Evolutionary conservation across 2,329 filamentous ascomycete species (phyloP).

Genomic region (Botrytis squamosa): DNA sequence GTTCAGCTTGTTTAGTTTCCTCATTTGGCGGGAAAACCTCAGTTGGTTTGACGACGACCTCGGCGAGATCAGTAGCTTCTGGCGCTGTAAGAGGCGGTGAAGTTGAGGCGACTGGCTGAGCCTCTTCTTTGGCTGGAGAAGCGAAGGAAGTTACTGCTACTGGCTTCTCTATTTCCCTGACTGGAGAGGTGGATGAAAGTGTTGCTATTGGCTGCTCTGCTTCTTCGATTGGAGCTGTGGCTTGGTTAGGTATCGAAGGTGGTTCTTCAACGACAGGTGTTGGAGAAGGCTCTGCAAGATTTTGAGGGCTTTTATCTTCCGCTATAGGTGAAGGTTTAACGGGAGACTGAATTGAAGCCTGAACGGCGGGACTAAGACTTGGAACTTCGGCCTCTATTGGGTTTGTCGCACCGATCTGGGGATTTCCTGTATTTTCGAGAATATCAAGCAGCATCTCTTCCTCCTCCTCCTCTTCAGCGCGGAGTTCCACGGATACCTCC

Average conservation of each 20-base stretch:
- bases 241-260: neutral
- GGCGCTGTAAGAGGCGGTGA: neutral
- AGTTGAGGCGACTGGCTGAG: neutral
- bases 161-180: neutral
- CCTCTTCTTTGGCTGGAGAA: neutral
- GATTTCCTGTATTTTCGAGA: constrained; percentile 27
- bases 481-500: constrained; percentile 21
- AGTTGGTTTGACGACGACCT: neutral
- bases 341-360: neutral
- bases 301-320: neutral
- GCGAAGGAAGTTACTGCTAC: no score
- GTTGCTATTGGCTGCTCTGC: neutral
- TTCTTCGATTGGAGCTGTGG: neutral
- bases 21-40: neutral
- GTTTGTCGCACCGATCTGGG: constrained; percentile 18
- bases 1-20: neutral
- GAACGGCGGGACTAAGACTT: neutral
- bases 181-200: neutral
- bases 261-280: neutral
- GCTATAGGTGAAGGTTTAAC: neutral
- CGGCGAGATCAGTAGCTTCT: neutral
- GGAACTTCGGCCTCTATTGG: neutral
- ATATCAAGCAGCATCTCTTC: constrained; percentile 36
- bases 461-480: constrained; percentile 32
- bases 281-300: neutral